A percentile compares a stretch with the other conserved stretches of the same genome.
These are phyloP conservation scores for Cytospora piceae DNA, from an alignment of 2,329 filamentous ascomycete genomes.

Conservation along the genomic window DNA sequence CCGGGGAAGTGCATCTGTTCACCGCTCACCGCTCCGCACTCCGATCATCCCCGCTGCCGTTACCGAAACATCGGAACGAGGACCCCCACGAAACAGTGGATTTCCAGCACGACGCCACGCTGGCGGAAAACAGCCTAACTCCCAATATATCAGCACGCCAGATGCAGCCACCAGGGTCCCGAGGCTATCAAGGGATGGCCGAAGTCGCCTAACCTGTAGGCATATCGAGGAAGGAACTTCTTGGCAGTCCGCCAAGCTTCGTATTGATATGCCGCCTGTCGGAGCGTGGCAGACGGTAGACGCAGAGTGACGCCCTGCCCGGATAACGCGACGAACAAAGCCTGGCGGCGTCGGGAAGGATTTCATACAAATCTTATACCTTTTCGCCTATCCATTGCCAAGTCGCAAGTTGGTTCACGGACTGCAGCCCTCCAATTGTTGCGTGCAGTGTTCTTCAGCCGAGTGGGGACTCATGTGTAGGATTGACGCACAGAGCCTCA, in stretches of 20 bases:
- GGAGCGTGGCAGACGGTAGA: neutral
- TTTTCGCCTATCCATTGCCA: neutral
- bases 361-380: neutral
- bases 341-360: neutral
- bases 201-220: neutral
- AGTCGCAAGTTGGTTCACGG: neutral
- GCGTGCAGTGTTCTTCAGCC: neutral
- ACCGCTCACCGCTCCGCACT: neutral
- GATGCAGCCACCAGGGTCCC: slow-evolving; percentile 3
- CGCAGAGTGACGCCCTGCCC: neutral
- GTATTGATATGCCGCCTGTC: neutral
- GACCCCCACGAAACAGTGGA: too few species aligned
- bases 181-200: neutral
- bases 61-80: neutral
- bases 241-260: slow-evolving; percentile 10
- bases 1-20: neutral
- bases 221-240: neutral
- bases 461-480: neutral
- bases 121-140: slow-evolving; percentile 12
- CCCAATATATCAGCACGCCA: slow-evolving; percentile 18
- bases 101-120: slow-evolving; percentile 16
- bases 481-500: neutral
- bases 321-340: neutral
- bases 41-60: neutral
- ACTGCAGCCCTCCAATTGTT: neutral